Evolutionary conservation across 2,329 filamentous ascomycete species (phyloP), one percentile per base, ranked within the genome.

Genomic region (Ophiocordyceps robertsii): DNA sequence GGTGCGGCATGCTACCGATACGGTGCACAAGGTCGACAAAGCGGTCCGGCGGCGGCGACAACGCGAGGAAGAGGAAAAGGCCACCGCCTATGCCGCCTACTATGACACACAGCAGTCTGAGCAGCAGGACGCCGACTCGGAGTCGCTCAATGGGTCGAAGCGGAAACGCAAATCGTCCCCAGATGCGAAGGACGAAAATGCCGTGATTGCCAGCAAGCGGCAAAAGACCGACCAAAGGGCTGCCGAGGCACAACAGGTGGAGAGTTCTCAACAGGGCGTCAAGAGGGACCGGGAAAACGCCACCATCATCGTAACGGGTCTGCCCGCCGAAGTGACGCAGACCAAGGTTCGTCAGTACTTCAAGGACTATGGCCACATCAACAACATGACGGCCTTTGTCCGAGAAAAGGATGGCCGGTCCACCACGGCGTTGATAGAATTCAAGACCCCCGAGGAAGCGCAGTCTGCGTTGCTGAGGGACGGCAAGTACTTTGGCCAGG

Each of bases 281-380:
- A 90, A 86, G 59, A 80, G 92, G 43, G 89, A 98, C 60, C 80
- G 92, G 36, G 92, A 98, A 57, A 84, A 96, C 59, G 82, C 87
- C 1, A 89, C 85, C 0, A 73, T 96, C 39, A 76, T 93, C 42
- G 80, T 95, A 4, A 80, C 75, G 40, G 84, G 88, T 51, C 64
- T 98, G 21, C 88, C 92, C 2, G 53, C 58, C 4, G 75, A 82
- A 42, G 75, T 80, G 1, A 79, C 79, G 1, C 78, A 86, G 53
- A 80, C 76, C 12, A 82, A 82, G 52, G 65, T 96, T 13, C 78
- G 83, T 44, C 84, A 94, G 58, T 96, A 94, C 59, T 96, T 98
- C 65, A 82, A 82, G 55, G 86, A 89, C 47, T 93, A 89, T 53
- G 92, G 92, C 12, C 80, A 79, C 35, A 83, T 95, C 56, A 85